Base-by-base conservation (phyloP, 345 rosid genomes). In the Leavenworthia alabamica region DNA sequence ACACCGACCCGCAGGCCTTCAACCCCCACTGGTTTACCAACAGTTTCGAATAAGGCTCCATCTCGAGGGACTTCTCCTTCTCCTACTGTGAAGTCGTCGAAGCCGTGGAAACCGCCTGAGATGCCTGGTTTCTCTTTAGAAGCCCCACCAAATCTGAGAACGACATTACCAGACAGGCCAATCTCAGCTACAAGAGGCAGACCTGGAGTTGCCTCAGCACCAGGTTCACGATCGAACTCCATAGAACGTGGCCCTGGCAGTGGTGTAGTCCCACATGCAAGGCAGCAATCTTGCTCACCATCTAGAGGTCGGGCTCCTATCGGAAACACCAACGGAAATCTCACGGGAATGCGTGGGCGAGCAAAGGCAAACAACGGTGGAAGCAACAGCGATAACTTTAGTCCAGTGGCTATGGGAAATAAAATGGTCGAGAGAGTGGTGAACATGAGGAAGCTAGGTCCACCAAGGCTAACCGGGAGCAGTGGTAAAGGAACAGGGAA, bases 341-440 rank as follows among this genome's bases (percentile, higher is more conserved):
- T 81, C n/a, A 49, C 72, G 9, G 77, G 77, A 44, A 73, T 43
- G 5, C 78, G 73, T 50, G 82, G 80, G 32, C 22, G 23, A 53
- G 75, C 57, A 37, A 66, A 66, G 62, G 57, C 41, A 28, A 60
- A 7, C 49, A 73, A 52, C 1, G 7, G 43, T 1, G 82, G 76
- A 41, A 72, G 49, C 44, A 74, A 61, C 64, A 3, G 36, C 3
- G 91, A 85, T 53, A 46, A 9, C 60, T 87, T 85, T 41, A 85
- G 81, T 70, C 97, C 96, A 14, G 94, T 77, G 20, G 62, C 77
- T 19, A 81, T 83, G 27, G 97, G 97, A 2, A 82, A 81, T 15
- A 80, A 88, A 76, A 90, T 85, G 96, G 97, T 90, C 2, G 96
- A 90, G 64, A 75, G 97, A 75, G 86, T 90, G 26, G 85, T 90